These are phyloP conservation scores for Hymenoscyphus linearis DNA, from an alignment of 2,329 filamentous ascomycete genomes.

Conservation along the genomic window DNA sequence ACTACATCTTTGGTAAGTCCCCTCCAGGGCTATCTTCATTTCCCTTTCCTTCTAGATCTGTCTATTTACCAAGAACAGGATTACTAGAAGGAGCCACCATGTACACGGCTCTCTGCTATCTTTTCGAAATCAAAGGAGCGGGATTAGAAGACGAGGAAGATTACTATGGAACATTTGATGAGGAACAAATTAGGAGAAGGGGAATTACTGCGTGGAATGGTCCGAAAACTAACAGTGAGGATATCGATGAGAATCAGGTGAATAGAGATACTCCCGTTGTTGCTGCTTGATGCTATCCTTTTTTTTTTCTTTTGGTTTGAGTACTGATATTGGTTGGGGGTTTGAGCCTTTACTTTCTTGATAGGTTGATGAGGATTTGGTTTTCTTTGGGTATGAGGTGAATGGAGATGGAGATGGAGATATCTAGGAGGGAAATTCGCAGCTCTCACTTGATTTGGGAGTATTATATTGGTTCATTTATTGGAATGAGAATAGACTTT, in stretches of 20 bases:
- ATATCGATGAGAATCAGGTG: not conserved
- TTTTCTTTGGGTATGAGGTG: not conserved
- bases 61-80: not conserved
- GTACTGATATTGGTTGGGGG: not conserved
- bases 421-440: too few relatives aligned
- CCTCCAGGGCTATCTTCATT: not conserved
- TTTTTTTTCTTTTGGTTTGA: not conserved
- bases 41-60: not conserved
- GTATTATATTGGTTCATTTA: too few relatives aligned
- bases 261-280: not conserved
- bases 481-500: too few relatives aligned
- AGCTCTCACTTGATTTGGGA: too few relatives aligned
- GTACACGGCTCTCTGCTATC: not conserved
- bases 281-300: not conserved
- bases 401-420: too few relatives aligned
- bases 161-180: not conserved
- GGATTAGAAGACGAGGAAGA: not conserved
- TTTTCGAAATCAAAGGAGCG: not conserved
- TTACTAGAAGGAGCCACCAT: conserved; percentile 9
- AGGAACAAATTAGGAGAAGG: not conserved
- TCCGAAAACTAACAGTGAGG: not conserved
- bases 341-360: not conserved
- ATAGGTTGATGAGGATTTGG: not conserved
- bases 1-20: not conserved
- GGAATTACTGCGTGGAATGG: not conserved